Evolutionary conservation across 441 rosid genomes (phyloP), one percentile per base, ranked within the genome.

Genomic region (Erysimum pusillum): DNA sequence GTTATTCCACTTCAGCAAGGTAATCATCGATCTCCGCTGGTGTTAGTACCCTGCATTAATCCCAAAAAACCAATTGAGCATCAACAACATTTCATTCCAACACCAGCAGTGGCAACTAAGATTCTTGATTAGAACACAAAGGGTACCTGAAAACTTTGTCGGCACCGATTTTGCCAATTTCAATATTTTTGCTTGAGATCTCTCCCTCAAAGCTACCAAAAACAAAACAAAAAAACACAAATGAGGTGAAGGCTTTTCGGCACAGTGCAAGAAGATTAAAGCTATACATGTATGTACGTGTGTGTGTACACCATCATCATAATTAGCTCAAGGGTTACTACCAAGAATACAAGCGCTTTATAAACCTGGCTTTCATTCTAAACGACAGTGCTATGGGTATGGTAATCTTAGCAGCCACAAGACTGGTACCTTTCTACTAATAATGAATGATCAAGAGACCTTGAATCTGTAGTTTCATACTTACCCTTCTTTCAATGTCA

Each of bases 401-500:
- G 42, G 49, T 63, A 76, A 39, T 61, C 58, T 36, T 20, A 63
- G 44, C 12, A 69, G 51, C 41, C 39, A 35, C 49, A 70, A 8
- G 9, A 62, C 71, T 12, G 11, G 42, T n/a, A 53, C 20, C 5
- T 67, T 61, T 41, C 11, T 36, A 39, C 60, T 39, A 48, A 51
- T 39, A 48, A 51, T 12, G 15, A 61, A 62, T 42, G 61, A 48
- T 32, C 38, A 70, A 54, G 35, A 56, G 35, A 52, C 34, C 71
- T 44, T 20, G 20, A 18, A 14, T 57, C 35, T 12, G 45, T 38
- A 48, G 17, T 36, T 45, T 39, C 17, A 3, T 45, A 69, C 78
- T 63, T 81, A 95, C 99, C 99, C 98, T 83, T 94, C 97, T 81
- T 94, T 92, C 76, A 94, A 76, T 18, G 98, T 92, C 82, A 92